These are phyloP conservation scores for Nyssa sinensis DNA, from an alignment of 148 eudicot genomes.

Conservation along the genomic window DNA sequence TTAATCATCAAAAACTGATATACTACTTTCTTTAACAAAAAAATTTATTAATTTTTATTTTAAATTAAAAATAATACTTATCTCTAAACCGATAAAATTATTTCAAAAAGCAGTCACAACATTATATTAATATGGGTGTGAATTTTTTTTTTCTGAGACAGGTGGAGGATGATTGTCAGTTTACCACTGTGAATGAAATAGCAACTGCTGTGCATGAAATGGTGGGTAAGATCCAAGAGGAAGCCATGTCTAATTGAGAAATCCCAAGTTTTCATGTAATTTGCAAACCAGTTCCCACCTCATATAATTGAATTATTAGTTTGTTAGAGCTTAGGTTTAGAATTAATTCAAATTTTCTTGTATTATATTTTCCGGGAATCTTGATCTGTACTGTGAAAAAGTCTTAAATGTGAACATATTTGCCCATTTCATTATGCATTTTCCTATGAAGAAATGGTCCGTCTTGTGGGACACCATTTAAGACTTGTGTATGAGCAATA, in stretches of 20 bases:
- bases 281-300: background rate
- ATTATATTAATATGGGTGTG: no score
- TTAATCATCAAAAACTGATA: no score
- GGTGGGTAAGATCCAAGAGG: constrained; percentile 34
- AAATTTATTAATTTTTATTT: no score
- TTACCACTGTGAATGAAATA: constrained; percentile 44
- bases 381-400: background rate
- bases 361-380: background rate
- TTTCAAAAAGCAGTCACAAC: no score
- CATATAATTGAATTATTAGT: constrained; percentile 1
- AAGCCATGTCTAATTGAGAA: constrained; percentile 24
- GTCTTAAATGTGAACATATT: background rate
- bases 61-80: no score
- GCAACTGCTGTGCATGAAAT: constrained; percentile 43
- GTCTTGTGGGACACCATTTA: no score
- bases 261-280: background rate
- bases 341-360: no score
- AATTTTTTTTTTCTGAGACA: constrained; percentile 10
- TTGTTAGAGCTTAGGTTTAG: background rate
- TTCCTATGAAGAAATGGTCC: background rate
- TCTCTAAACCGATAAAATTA: no score
- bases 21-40: no score
- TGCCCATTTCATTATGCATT: background rate
- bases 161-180: constrained; percentile 51
- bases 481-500: no score